phyloP scores from a whole-genome alignment of 1,284 basidiomycete genomes.

The Agaricales sp. region DNA sequence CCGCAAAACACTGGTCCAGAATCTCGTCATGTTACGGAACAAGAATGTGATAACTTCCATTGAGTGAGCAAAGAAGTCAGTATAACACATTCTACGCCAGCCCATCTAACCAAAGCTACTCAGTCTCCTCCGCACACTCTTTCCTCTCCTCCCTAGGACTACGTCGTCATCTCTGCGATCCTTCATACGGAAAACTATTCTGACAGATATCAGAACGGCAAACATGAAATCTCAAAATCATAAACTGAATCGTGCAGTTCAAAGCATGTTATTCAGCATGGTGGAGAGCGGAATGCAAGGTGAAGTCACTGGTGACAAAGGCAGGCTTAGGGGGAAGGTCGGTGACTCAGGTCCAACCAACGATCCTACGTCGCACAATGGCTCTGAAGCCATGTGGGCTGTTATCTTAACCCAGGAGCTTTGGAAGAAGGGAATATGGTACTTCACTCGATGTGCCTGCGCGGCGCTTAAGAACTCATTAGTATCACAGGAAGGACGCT shows the following conservation, averaged over 20 bases:
- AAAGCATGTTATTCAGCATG: conserved; percentile 94
- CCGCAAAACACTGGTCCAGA: conserved; percentile 77
- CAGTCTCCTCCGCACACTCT: conserved; percentile 84
- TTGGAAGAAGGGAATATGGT: conserved; percentile 94
- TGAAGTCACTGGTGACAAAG: conserved; percentile 75
- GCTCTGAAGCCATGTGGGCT: conserved; percentile 96
- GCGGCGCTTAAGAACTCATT: not conserved
- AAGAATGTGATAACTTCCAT: conserved; percentile 89
- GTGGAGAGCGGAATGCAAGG: conserved; percentile 84
- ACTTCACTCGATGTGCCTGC: conserved; percentile 3
- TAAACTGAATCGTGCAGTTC: conserved; percentile 93
- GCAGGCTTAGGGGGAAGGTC: conserved; percentile 41
- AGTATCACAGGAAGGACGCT: conserved; percentile 62
- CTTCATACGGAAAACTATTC: conserved; percentile 89
- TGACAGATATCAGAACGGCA: conserved; percentile 91
- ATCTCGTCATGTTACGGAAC: conserved; percentile 87
- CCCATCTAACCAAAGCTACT: conserved; percentile 4
- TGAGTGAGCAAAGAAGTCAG: conserved; percentile 47
- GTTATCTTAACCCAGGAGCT: conserved; percentile 90
- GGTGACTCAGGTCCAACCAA: conserved; percentile 24
- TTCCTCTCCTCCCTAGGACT: conserved; percentile 88
- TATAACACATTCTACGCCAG: not conserved
- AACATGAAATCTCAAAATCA: conserved; percentile 89
- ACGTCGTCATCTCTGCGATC: conserved; percentile 77
- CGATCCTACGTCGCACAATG: conserved; percentile 34